Evolutionary conservation across 108 stramenopile species (phyloP).

Genomic region (Pelagomonas calceolata): DNA sequence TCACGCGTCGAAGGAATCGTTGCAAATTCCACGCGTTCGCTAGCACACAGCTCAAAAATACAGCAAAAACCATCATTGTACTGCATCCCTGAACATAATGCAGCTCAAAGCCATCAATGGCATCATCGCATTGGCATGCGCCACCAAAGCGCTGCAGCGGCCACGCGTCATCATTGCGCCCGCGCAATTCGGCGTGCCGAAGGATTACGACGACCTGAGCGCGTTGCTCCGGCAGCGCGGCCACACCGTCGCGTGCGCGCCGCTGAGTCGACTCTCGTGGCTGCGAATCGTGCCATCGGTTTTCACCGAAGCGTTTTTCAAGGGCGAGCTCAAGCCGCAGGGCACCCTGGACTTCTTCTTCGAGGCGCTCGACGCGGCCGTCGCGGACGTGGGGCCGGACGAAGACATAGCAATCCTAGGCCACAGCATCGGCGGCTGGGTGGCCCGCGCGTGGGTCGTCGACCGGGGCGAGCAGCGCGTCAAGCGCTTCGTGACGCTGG

Average conservation of each 20-base stretch:
- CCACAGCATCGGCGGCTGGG: not conserved
- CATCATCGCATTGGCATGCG: no score
- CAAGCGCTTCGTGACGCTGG: not conserved
- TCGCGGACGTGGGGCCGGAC: not conserved
- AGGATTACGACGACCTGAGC: not conserved
- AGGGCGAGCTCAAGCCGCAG: not conserved
- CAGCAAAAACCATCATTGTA: no score
- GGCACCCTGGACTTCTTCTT: not conserved
- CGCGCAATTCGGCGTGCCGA: not conserved
- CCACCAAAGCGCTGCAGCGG: no score
- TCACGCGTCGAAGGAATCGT: no score
- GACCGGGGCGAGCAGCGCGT: not conserved
- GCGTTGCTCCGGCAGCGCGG: not conserved
- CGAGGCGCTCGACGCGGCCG: not conserved
- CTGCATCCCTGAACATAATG: no score
- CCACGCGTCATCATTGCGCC: not conserved
- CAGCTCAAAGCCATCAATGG: no score
- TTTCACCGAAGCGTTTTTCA: not conserved
- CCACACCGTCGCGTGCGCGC: not conserved
- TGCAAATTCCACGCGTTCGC: no score
- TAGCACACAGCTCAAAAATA: no score
- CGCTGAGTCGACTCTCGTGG: not conserved
- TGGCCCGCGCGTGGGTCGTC: not conserved
- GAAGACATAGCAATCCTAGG: not conserved
- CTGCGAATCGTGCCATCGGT: not conserved